Base-by-base conservation (phyloP, 345 rosid genomes). In the Citrus sinensis region DNA sequence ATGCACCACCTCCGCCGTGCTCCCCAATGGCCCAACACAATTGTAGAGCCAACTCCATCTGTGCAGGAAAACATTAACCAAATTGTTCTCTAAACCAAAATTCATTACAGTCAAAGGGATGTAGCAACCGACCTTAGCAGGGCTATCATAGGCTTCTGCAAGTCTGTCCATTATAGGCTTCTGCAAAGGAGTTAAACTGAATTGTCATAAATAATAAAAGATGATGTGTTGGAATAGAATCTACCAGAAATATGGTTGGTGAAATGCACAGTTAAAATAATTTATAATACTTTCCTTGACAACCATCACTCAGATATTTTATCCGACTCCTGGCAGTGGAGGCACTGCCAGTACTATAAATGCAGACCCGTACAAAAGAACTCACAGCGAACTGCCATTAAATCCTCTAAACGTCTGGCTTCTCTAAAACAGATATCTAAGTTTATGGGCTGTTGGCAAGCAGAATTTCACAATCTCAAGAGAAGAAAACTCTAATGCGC, bases 11-110 rank as follows among this genome's bases (percentile, higher is more conserved):
- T 25, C 99, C 99, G 71, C 93, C 97, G 80, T 96, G 90, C 88
- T 96, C 98, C 73, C 99, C 99, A 67, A 94, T 89, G 80, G 99
- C 97, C 99, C 99, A 96, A 82, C 99, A 96, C 69, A 96, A 84
- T 58, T 94, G 95, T 78, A 96, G 83, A 39, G 99, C 99, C 86
- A 96, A 75, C 83, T 96, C 98, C 81, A 89, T 89, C 97, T 93
- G 73, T 27, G 76, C 11, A 79, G 67, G 67, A 34, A 55, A 34
- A 56, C 37, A 59, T 74, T 46, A 1, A 64, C 61, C 42, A 76
- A 42, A 74, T 49, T 34, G 54, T 19, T n/a, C 42, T 54, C 42
- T 70, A 30, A 75, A 24, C 35, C 46, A 76, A 76, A 59, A 64
- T 58, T 54, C 42, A 46, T 32, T 58, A 76, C 35, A 27, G 55